These are phyloP conservation scores for Microcyclosporella mali DNA, from an alignment of 2,329 filamentous ascomycete genomes.

Conservation along the genomic window DNA sequence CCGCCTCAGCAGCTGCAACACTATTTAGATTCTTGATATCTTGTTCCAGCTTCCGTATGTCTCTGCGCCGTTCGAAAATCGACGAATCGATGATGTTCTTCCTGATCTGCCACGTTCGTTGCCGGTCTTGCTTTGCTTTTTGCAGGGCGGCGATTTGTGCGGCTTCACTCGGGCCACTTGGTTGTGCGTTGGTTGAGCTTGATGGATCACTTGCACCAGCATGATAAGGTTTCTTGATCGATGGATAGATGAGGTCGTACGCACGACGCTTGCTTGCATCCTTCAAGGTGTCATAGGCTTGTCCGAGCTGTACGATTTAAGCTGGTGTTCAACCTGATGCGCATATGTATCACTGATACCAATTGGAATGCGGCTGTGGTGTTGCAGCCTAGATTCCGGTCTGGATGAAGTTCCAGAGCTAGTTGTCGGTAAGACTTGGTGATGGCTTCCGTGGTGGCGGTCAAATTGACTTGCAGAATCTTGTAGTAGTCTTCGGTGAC, in stretches of 20 bases:
- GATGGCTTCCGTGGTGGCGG: conserved; percentile 25
- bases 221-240: background rate
- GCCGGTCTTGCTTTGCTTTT: conserved; percentile 28
- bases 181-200: background rate
- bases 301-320: conserved; percentile 24
- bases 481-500: conserved; percentile 32
- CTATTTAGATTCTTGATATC: conserved; percentile 28
- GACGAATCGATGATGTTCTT: conserved; percentile 19
- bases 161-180: conserved; percentile 9
- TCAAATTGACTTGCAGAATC: conserved; percentile 28
- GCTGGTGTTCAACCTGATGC: background rate
- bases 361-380: conserved; percentile 33
- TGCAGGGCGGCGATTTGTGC: conserved; percentile 25
- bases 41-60: conserved; percentile 26
- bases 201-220: too few species aligned
- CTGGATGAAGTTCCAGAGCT: conserved; percentile 34
- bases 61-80: conserved; percentile 15
- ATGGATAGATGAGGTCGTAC: conserved; percentile 32
- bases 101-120: conserved; percentile 23
- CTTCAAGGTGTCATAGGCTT: conserved; percentile 34
- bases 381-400: conserved; percentile 32
- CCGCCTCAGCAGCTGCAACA: conserved; percentile 28
- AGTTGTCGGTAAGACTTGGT: conserved; percentile 29
- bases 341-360: conserved; percentile 24
- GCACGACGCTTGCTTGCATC: conserved; percentile 26